phyloP scores from a whole-genome alignment of 2,329 filamentous ascomycete species.

The Talaromyces sp. region DNA sequence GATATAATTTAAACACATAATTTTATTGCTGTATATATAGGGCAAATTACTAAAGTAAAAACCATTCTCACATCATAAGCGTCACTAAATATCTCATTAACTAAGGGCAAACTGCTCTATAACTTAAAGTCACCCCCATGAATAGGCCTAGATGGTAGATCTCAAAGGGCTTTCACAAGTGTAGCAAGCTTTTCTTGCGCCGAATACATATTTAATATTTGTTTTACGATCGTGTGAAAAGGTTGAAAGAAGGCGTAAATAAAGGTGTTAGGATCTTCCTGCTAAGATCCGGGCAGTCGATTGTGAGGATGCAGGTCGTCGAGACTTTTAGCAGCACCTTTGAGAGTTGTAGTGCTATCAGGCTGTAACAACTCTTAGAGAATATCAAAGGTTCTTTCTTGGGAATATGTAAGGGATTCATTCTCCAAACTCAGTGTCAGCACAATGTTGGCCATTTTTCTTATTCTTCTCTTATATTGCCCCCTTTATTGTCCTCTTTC shows the following conservation, averaged over 20 bases:
- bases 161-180: neutral
- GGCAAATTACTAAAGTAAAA: too few species aligned
- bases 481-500: too few species aligned
- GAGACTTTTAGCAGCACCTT: neutral
- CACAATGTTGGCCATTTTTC: neutral
- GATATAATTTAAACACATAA: neutral
- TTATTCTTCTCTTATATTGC: too few species aligned
- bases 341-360: neutral
- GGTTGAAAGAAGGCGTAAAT: neutral
- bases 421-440: neutral
- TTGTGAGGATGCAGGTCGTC: neutral
- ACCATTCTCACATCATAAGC: neutral
- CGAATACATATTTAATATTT: neutral
- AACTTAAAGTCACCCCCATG: neutral
- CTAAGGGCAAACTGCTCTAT: neutral
- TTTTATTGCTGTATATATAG: neutral
- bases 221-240: neutral
- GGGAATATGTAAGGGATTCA: neutral
- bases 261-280: neutral
- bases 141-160: neutral
- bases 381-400: neutral
- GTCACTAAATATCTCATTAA: neutral
- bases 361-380: neutral
- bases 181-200: neutral
- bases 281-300: neutral